phyloP scores from a whole-genome alignment of 768 basidiomycete species.

The Boletales sp. region DNA sequence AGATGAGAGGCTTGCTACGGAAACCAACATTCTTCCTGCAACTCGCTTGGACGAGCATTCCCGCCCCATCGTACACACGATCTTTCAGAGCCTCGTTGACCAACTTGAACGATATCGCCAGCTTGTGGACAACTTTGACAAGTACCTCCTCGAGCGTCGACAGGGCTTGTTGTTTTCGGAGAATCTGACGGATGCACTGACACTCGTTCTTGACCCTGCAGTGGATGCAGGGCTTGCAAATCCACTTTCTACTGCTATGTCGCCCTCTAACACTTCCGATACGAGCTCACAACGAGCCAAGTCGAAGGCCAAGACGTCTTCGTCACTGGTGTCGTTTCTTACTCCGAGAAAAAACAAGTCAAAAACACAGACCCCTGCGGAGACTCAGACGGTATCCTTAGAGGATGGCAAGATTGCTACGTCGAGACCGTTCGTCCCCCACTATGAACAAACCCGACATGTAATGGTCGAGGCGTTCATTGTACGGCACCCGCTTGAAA shows the following conservation, averaged over 20 bases:
- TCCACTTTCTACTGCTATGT: conserved; percentile 17
- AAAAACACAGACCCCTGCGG: conserved; percentile 29
- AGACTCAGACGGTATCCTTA: conserved; percentile 46
- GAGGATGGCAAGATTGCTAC: conserved; percentile 41
- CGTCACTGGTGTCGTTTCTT: conserved; percentile 72
- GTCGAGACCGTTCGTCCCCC: conserved; percentile 78
- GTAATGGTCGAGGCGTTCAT: conserved; percentile 70
- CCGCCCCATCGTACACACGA: conserved; percentile 75
- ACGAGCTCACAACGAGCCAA: conserved; percentile 40
- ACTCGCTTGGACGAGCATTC: conserved; percentile 66
- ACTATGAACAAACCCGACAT: conserved; percentile 76
- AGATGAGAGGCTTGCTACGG: conserved; percentile 59
- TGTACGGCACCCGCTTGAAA: conserved; percentile 47
- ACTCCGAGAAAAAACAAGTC: conserved; percentile 71
- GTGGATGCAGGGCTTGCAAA: conserved; percentile 36
- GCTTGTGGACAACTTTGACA: conserved; percentile 76
- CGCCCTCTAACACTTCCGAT: conserved; percentile 28
- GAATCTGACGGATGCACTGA: conserved; percentile 87
- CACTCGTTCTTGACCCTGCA: conserved; percentile 61
- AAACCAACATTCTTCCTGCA: conserved; percentile 58
- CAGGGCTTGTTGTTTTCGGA: conserved; percentile 89
- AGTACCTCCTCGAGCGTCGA: conserved; percentile 78
- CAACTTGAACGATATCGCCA: conserved; percentile 81
- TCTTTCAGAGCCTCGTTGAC: conserved; percentile 74
- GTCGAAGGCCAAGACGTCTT: conserved; percentile 49